Percentiles rank a stretch among this genome's conserved stretches.
These are phyloP conservation scores for Rehmannia glutinosa DNA, from an alignment of 257 asterid genomes.

Conservation along the genomic window DNA sequence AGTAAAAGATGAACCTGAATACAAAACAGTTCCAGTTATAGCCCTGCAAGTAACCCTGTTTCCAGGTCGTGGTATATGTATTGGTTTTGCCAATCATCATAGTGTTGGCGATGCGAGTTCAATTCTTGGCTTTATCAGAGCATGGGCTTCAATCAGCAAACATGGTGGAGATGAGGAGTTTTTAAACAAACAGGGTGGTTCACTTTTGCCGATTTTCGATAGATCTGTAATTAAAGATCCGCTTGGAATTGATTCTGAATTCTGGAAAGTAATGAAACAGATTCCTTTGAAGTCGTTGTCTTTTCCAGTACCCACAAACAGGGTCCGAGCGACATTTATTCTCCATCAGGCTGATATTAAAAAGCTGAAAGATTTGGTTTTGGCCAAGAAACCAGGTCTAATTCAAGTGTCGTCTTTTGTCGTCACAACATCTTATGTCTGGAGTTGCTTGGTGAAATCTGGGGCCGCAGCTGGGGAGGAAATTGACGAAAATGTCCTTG, in stretches of 20 bases:
- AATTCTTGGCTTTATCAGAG: constrained; percentile 23
- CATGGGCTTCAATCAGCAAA: constrained; percentile 40
- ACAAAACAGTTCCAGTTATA: constrained; percentile 22
- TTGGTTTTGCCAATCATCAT: constrained; percentile 39
- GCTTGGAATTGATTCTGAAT: neutral
- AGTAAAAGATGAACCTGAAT: neutral
- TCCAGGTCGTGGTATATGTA: constrained; percentile 34
- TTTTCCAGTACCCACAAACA: neutral
- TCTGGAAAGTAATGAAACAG: neutral
- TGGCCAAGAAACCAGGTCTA: neutral
- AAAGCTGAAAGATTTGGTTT: neutral
- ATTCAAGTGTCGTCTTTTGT: neutral
- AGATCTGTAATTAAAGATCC: neutral
- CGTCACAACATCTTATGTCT: neutral
- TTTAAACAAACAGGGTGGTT: neutral
- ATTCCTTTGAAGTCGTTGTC: neutral
- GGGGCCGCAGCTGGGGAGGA: neutral
- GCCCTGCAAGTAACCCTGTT: constrained; percentile 47
- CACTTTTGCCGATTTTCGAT: neutral
- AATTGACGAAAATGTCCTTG: neutral
- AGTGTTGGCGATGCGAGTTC: constrained; percentile 39
- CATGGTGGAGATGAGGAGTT: constrained; percentile 2
- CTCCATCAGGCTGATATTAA: neutral
- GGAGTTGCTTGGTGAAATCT: neutral
- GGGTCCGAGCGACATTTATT: neutral